Percentiles rank a stretch among this genome's conserved stretches.
Evolutionary conservation across 2,329 filamentous ascomycete species (phyloP).

Genomic region (Aspergillus sp.): DNA sequence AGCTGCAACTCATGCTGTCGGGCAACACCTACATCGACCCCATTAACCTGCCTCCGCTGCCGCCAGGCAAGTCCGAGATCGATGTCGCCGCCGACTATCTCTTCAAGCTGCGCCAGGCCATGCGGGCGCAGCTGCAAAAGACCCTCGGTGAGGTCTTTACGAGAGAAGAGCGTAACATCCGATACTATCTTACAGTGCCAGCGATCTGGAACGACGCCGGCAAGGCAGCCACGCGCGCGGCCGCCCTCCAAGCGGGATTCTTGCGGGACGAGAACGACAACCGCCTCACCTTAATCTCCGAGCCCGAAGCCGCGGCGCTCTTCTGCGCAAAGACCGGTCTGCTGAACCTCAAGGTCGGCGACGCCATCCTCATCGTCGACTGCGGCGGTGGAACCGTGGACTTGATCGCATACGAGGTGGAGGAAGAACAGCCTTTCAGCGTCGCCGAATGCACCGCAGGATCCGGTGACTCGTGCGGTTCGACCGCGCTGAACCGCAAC

Average conservation of each 20-base stretch:
- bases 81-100: slow-evolving; percentile 99
- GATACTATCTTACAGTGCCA: slow-evolving; percentile 97
- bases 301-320: slow-evolving; percentile 93
- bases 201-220: slow-evolving; percentile 99
- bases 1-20: slow-evolving; percentile 96
- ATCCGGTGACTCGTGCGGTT: slow-evolving; percentile 95
- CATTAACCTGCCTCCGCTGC: slow-evolving; percentile 95
- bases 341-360: slow-evolving; percentile 94
- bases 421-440: slow-evolving; percentile 95
- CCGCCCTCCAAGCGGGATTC: slow-evolving; percentile 95
- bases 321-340: slow-evolving; percentile 98
- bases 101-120: slow-evolving; percentile 95
- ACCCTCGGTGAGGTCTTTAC: slow-evolving; percentile 97
- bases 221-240: slow-evolving; percentile 92
- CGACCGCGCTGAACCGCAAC: slow-evolving; percentile 95
- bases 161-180: slow-evolving; percentile 94
- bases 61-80: slow-evolving; percentile 96
- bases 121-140: slow-evolving; percentile 94
- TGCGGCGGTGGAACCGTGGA: slow-evolving; percentile 98
- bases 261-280: slow-evolving; percentile 97
- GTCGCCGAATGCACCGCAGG: slow-evolving; percentile 96
- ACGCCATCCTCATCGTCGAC: slow-evolving; percentile 96
- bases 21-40: slow-evolving; percentile 99
- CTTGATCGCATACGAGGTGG: slow-evolving; percentile 97
- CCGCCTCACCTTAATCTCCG: slow-evolving; percentile 87